These are phyloP conservation scores for Moricandia moricandioides DNA, from an alignment of 345 rosid genomes.

Conservation along the genomic window DNA sequence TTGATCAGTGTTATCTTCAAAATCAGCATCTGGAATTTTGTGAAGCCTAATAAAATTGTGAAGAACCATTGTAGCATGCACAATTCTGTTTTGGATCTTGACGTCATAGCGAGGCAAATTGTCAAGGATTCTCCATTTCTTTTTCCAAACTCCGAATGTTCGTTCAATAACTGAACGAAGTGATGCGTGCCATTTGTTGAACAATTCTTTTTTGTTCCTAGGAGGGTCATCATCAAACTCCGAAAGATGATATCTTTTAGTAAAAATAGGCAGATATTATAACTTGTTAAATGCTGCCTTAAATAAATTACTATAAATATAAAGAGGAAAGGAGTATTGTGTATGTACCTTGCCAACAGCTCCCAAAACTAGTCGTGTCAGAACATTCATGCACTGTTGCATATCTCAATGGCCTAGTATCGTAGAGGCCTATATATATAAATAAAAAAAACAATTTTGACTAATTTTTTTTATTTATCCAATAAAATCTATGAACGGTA, in stretches of 20 bases:
- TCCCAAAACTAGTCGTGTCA: conserved; percentile 91
- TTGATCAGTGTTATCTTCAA: neutral
- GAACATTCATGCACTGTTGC: conserved; percentile 95
- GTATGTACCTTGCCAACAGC: conserved; percentile 94
- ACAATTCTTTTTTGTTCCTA: neutral
- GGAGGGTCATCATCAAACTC: neutral
- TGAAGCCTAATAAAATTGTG: neutral
- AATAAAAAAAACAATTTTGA: too few relatives aligned
- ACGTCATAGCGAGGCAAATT: neutral
- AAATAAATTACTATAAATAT: neutral
- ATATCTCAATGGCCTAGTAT: conserved; percentile 47
- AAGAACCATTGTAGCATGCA: neutral
- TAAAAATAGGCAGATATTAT: neutral
- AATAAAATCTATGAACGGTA: too few relatives aligned
- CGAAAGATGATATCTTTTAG: neutral
- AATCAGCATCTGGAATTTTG: neutral
- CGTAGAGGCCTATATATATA: too few relatives aligned
- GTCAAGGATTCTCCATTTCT: too few relatives aligned
- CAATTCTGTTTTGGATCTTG: neutral
- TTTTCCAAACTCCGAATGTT: too few relatives aligned
- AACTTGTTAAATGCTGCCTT: neutral
- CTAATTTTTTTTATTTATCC: too few relatives aligned
- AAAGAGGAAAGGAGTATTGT: conserved; percentile 2
- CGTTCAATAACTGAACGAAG: neutral
- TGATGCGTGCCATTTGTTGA: neutral